Conservation (phyloP, 176 grass and related monocot genomes). For the Lolium rigidum region DNA sequence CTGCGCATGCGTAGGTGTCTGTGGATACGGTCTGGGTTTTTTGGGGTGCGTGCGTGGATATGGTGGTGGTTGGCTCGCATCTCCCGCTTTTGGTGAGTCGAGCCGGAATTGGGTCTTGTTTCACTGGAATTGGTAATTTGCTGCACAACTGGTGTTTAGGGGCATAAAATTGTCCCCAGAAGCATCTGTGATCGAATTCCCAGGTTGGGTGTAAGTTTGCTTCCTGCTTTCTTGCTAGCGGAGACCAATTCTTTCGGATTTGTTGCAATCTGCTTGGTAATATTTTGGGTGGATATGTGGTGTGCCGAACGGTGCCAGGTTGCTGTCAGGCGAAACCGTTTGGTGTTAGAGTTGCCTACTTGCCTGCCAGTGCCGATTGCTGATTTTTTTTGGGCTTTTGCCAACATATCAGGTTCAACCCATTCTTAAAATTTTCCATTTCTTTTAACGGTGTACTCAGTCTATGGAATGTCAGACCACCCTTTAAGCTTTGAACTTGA, state of each 20-base stretch:
- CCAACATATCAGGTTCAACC: neutral
- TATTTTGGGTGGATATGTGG: conserved; percentile 22
- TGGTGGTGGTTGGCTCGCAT: conserved; percentile 13
- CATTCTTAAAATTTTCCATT: neutral
- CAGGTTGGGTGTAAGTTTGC: neutral
- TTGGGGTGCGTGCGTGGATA: conserved; percentile 15
- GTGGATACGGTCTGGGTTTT: conserved; percentile 30
- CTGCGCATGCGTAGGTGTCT: neutral
- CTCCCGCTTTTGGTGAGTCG: neutral
- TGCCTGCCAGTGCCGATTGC: neutral
- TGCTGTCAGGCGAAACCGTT: neutral
- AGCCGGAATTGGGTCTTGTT: conserved; percentile 13
- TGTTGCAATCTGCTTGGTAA: neutral
- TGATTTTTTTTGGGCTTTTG: conserved; percentile 8
- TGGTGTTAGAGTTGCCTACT: neutral
- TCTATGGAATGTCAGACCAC: conserved; percentile 5
- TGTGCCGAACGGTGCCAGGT: conserved; percentile 8
- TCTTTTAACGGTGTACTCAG: neutral
- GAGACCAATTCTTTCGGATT: neutral
- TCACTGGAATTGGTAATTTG: neutral
- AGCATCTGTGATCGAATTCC: neutral
- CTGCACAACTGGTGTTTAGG: neutral
- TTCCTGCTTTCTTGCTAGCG: neutral
- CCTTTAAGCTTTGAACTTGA: conserved; percentile 6
- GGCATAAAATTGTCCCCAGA: neutral